Base-by-base conservation (phyloP, 1,139 yeast genomes). In the Yamadazyma oceani region DNA sequence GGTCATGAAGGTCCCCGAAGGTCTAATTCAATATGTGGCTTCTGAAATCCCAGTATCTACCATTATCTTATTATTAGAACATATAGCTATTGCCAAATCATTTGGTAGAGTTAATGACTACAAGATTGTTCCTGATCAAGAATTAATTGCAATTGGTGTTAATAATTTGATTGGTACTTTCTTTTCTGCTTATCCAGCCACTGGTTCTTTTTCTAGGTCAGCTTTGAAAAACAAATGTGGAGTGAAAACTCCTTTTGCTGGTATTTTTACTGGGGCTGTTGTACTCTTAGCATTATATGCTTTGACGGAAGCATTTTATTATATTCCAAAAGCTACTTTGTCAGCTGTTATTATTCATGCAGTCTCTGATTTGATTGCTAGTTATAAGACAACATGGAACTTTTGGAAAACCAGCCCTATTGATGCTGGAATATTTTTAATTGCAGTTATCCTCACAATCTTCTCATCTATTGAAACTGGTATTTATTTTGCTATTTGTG, bases 161-260 rank as follows among this genome's bases (percentile, higher is more conserved):
- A 85, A 92, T 41, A 90, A 90, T 64, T 71, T 89, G 58, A 74
- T 90, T 51, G 97, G 97, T 50, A 86, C 96, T 17, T 87, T 89
- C 57, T 90, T 90, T 73, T 75, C 80, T 54, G 96, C 97, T 8
- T 90, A 90, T 59, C 97, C 97, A 12, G 90, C 96, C 9, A 90
- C 97, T 9, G 97, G 97, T 38, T 90, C 97, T 2, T 90, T 90
- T 62, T 86, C 96, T 15, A 82, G 97, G 69, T 85, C 96, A 34
- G 97, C 97, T 10, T 75, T 90, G 54, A 89, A 90, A 64, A 85
- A 95, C 39, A 90, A 89, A 64, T 89, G 96, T 75, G 96, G 96
- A 56, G 97, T 90, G 32, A 78, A 90, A 56, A 90, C 97, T 27
- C 97, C 97, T 23, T 69, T 89, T 45, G 95, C 96, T 37, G 96